Evolutionary conservation across 129 eudicot species (phyloP).

Genomic region (Flaveria linearis): DNA sequence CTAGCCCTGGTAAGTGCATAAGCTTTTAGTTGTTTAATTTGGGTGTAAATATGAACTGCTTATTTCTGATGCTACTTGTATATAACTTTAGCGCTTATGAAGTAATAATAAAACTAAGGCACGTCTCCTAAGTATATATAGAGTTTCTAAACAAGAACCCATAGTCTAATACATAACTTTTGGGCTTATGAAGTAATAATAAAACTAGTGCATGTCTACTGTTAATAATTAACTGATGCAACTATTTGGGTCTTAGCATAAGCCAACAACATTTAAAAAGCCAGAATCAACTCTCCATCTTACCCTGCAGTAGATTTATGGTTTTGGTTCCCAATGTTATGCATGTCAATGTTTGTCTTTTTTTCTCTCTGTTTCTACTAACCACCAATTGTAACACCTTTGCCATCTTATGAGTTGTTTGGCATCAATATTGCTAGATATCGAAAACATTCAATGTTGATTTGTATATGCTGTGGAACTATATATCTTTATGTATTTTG

Average conservation of each 20-base stretch:
- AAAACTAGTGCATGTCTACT: not conserved
- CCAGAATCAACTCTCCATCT: not conserved
- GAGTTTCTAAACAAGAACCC: not conserved
- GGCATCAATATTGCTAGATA: not conserved
- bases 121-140: not conserved
- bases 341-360: not conserved
- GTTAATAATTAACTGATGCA: not conserved
- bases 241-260: not conserved
- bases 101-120: not conserved
- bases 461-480: not conserved
- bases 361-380: not conserved
- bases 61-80: not conserved
- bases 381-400: not conserved
- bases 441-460: not conserved
- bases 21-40: not conserved
- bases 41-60: not conserved
- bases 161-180: not conserved
- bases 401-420: not conserved
- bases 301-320: not conserved
- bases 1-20: constrained; percentile 53
- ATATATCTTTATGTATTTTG: not conserved
- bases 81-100: not conserved
- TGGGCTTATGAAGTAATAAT: not conserved
- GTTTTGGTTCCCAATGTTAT: not conserved
- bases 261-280: not conserved